A percentile compares a stretch with the other conserved stretches of the same genome.
phyloP scores from a whole-genome alignment of 768 basidiomycete species.

The Suillus variegatus region DNA sequence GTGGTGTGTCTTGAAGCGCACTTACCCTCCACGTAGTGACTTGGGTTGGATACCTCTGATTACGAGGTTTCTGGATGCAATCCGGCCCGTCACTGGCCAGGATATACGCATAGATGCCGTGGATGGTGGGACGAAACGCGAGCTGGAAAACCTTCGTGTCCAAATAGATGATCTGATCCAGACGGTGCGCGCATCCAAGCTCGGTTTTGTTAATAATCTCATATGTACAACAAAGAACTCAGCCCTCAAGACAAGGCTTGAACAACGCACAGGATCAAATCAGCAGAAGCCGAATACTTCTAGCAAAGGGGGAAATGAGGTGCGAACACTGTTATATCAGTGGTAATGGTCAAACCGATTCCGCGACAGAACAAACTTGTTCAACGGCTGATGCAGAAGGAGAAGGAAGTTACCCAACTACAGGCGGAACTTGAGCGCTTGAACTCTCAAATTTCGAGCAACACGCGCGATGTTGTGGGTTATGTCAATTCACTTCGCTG shows the following conservation, averaged over 20 bases:
- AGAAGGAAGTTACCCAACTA: conserved; percentile 78
- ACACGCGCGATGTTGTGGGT: conserved; percentile 61
- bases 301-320: conserved; percentile 60
- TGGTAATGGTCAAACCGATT: not conserved
- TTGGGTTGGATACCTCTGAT: not conserved
- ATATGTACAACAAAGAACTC: not conserved
- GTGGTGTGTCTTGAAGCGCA: not conserved
- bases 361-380: conserved; percentile 70
- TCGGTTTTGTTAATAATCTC: conserved; percentile 26
- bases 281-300: conserved; percentile 38
- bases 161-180: conserved; percentile 65
- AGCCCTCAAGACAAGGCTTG: not conserved
- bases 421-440: conserved; percentile 69
- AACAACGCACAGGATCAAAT: not conserved
- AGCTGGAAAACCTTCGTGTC: conserved; percentile 58
- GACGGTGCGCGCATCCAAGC: conserved; percentile 47
- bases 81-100: conserved; percentile 66
- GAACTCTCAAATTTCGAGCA: conserved; percentile 57
- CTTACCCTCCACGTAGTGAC: not conserved
- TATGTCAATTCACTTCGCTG: not conserved
- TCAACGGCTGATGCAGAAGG: conserved; percentile 80
- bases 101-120: conserved; percentile 49
- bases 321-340: conserved; percentile 23
- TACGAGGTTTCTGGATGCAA: conserved; percentile 48
- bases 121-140: conserved; percentile 50